A percentile compares a stretch with the other conserved stretches of the same genome.
phyloP scores from a whole-genome alignment of 2,329 filamentous ascomycete species.

The Aspergillus fructus region DNA sequence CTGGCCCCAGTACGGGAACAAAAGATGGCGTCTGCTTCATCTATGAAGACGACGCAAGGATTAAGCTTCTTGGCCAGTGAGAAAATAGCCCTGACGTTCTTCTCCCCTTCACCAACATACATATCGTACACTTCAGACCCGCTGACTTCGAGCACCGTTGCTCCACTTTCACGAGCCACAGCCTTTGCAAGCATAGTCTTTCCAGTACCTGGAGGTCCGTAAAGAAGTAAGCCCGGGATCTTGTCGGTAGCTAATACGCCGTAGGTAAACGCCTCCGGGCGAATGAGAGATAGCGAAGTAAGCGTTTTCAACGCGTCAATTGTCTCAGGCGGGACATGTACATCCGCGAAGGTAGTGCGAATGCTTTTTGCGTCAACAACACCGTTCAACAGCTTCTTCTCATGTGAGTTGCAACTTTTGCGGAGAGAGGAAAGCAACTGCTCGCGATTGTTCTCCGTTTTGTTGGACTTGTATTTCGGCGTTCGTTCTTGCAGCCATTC shows the following conservation, averaged over 20 bases:
- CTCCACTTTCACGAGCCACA: constrained; percentile 64
- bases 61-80: constrained; percentile 85
- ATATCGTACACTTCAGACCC: constrained; percentile 93
- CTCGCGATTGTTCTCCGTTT: constrained; percentile 35
- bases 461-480: constrained; percentile 30
- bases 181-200: constrained; percentile 63
- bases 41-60: constrained; percentile 92
- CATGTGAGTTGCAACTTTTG: constrained; percentile 68
- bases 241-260: constrained; percentile 88
- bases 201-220: constrained; percentile 76
- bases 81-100: constrained; percentile 92
- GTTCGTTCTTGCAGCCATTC: constrained; percentile 38
- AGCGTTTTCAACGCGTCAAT: constrained; percentile 85
- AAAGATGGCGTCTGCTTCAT: constrained; percentile 92
- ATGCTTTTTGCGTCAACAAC: constrained; percentile 81
- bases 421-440: constrained; percentile 51
- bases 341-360: constrained; percentile 80
- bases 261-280: constrained; percentile 94
- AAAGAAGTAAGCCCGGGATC: constrained; percentile 84
- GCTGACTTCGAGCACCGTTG: constrained; percentile 76
- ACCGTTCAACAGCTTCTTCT: constrained; percentile 77
- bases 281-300: constrained; percentile 79
- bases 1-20: constrained; percentile 66
- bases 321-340: constrained; percentile 78
- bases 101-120: constrained; percentile 94